phyloP scores from a whole-genome alignment of 2,329 filamentous ascomycete species.

The Trichocomaceae sp. region DNA sequence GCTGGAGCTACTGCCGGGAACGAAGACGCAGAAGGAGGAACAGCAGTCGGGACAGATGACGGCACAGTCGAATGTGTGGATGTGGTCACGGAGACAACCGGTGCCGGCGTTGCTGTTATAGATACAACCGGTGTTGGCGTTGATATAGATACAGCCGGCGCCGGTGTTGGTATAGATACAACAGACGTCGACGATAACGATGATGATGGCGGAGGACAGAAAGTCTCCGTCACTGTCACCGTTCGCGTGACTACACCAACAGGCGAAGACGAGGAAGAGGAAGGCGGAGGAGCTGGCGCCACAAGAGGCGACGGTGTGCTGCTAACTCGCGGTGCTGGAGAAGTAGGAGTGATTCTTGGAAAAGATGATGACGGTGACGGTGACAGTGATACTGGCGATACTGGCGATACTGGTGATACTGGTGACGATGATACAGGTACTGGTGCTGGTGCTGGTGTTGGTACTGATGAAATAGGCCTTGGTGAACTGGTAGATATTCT shows the following conservation, averaged over 20 bases:
- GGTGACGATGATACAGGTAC: no score
- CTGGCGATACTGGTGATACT: no score
- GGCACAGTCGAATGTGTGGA: not conserved
- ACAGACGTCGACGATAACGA: not conserved
- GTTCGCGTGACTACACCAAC: not conserved
- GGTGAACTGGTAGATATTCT: not conserved
- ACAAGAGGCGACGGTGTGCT: not conserved
- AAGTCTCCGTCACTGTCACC: not conserved
- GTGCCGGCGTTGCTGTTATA: not conserved
- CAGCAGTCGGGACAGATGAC: not conserved
- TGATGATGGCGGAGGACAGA: constrained; percentile 3
- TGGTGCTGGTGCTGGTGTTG: no score
- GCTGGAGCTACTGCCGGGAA: not conserved
- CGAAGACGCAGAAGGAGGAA: not conserved
- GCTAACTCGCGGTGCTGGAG: not conserved
- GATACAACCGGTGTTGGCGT: not conserved
- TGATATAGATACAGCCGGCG: not conserved
- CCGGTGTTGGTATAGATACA: not conserved
- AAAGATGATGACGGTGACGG: not conserved
- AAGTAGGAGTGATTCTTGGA: not conserved
- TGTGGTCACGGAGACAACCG: not conserved
- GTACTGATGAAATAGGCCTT: not conserved
- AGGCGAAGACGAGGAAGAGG: not conserved
- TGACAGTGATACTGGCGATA: no score
- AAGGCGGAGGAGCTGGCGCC: not conserved